Evolutionary conservation across 768 basidiomycete species (phyloP).

Genomic region (Pulveroboletus sp.): DNA sequence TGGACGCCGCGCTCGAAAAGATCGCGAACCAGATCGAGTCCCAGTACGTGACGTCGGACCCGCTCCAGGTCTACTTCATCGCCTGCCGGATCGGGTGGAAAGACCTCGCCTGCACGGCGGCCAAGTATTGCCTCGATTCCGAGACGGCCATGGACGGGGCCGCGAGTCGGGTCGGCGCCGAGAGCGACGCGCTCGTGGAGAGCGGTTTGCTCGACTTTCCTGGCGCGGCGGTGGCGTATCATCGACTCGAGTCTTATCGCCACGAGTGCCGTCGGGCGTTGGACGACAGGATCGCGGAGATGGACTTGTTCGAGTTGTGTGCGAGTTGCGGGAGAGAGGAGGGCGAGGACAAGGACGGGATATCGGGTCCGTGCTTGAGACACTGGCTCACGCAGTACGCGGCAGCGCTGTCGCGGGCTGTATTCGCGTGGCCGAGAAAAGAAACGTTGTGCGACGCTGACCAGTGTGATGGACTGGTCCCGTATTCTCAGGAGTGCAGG

Average conservation of each 20-base stretch:
- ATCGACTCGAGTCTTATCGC: constrained; percentile 1
- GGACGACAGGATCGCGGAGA: no score
- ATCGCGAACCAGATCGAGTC: neutral
- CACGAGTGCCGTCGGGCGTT: neutral
- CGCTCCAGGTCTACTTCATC: neutral
- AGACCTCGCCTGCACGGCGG: neutral
- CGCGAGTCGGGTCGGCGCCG: no score
- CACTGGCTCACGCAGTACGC: neutral
- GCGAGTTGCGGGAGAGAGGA: neutral
- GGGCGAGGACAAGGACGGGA: neutral
- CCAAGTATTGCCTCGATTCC: neutral
- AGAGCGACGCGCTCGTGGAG: neutral
- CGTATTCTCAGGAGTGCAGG: no score
- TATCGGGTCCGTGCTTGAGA: neutral
- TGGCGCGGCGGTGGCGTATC: neutral
- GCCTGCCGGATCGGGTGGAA: constrained; percentile 5
- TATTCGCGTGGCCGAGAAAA: no score
- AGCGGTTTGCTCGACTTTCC: neutral
- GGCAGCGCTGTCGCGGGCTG: no score
- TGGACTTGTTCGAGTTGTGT: no score
- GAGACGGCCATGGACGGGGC: neutral
- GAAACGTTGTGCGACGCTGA: no score
- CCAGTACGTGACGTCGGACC: neutral
- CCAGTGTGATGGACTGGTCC: no score
- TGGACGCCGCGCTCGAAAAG: neutral